These are phyloP conservation scores for Rheum nobile DNA, from an alignment of 148 eudicot genomes.

Conservation along the genomic window DNA sequence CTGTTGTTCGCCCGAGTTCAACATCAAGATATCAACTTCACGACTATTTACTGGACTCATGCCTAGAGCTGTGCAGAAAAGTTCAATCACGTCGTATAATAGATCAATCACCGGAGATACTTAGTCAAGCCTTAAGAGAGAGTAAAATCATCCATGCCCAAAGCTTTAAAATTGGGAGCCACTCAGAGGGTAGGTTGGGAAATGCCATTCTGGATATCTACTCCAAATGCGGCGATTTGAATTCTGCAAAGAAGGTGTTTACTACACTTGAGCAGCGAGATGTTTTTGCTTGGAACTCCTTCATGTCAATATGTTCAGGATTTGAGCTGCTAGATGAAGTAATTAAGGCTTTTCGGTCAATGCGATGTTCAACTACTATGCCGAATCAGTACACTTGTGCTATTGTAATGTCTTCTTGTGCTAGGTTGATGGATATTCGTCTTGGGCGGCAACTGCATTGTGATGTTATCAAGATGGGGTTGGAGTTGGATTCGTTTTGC, in stretches of 20 bases:
- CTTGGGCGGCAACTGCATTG: constrained; percentile 64
- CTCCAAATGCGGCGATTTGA: constrained; percentile 61
- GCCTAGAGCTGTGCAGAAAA: constrained; percentile 44
- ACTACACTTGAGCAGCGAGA: constrained; percentile 34
- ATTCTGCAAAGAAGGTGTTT: constrained; percentile 45
- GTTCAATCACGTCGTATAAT: constrained; percentile 43
- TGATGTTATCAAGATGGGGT: constrained; percentile 44
- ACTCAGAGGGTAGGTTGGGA: constrained; percentile 40
- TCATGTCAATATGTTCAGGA: constrained; percentile 54
- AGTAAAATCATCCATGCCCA: constrained; percentile 37
- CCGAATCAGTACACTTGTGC: constrained; percentile 70
- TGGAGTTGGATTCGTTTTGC: constrained; percentile 41
- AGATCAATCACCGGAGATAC: constrained; percentile 68
- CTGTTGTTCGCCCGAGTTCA: not conserved
- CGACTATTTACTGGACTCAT: constrained; percentile 22
- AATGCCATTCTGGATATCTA: constrained; percentile 71
- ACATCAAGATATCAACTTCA: constrained; percentile 6
- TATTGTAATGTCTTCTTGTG: constrained; percentile 59
- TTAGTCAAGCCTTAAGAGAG: constrained; percentile 15
- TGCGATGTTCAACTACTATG: constrained; percentile 32
- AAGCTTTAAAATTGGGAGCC: constrained; percentile 41
- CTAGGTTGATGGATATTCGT: constrained; percentile 27
- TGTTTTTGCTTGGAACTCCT: constrained; percentile 65
- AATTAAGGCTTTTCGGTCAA: constrained; percentile 25
- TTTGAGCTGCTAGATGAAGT: constrained; percentile 35